Base-by-base conservation (phyloP, 495 filamentous ascomycete species). In the Lophiotrema nucula region DNA sequence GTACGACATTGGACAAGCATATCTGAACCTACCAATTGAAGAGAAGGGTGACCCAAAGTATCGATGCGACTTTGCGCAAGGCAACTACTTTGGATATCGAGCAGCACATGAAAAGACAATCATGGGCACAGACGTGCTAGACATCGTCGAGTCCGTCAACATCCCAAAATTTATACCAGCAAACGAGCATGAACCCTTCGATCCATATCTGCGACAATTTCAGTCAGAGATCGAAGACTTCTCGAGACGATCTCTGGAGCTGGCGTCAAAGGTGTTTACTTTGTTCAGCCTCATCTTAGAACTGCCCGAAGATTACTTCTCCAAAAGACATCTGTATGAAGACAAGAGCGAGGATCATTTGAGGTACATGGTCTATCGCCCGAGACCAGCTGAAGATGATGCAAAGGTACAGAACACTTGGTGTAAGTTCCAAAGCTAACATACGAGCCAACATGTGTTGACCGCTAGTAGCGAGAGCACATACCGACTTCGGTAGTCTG, bases 141-240 rank as follows among this genome's bases (percentile, higher is more conserved):
- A 84, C 65, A 84, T 82, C 26, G 72, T 76, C 21, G 79, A 83
- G 65, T 71, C 75, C 8, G 81, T 78, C 64, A 82, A 83, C 54
- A 76, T 83, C 44, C 74, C 75, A 15, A 83, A 83, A 53, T 79
- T 77, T 63, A 76, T 76, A 57, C 69, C 78, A 4, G 76, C 76
- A 4, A 77, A 79, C 0, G 49, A 68, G 2, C 76, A 81, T 54
- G 80, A 83, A 58, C 71, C 80, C 48, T 65, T 81, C 22, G 74
- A 81, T 60, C 74, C 79, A 6, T 65, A 80, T 37, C 77, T 80
- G 0, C 71, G 81, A 18, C 56, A 81, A 1, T 81, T 79, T 57
- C 67, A 62, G 23, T 51, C 69, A 0, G 72, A 78, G 31, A 81
- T 84, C 49, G 74, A 77, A 47, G 46, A 58, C 4, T 82, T 84